Conservation (phyloP, 768 basidiomycete species). For the Russula emetica region DNA sequence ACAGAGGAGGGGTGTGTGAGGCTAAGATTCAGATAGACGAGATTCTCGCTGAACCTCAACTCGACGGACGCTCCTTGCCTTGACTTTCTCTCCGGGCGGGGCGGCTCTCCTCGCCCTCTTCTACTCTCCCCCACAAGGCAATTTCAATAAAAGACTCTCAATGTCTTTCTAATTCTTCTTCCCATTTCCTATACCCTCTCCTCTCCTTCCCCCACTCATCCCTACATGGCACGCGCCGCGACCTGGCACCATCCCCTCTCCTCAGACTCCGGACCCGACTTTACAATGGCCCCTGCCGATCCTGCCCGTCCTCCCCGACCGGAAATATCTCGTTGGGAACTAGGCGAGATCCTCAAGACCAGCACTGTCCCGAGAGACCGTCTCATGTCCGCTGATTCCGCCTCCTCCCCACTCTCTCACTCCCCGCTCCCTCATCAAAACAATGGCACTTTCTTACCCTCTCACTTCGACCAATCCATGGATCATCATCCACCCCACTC, state of each 20-base stretch:
- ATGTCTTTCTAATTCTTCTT: conserved; percentile 20
- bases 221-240: conserved; percentile 24
- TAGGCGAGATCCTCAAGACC: conserved; percentile 45
- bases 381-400: conserved; percentile 44
- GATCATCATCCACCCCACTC: conserved; percentile 38
- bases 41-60: not conserved
- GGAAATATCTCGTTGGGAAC: conserved; percentile 40
- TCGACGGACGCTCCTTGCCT: not conserved
- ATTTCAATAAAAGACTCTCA: conserved; percentile 30
- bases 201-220: not conserved
- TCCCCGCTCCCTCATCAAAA: conserved; percentile 41
- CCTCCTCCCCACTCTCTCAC: conserved; percentile 39
- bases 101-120: conserved; percentile 8
- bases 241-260: conserved; percentile 23
- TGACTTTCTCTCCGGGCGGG: conserved; percentile 8
- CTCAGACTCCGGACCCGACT: conserved; percentile 30
- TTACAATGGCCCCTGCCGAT: conserved; percentile 26
- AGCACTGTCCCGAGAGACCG: conserved; percentile 38
- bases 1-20: not conserved
- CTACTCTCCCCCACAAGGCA: conserved; percentile 4
- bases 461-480: conserved; percentile 36
- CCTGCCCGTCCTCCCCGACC: conserved; percentile 38
- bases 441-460: conserved; percentile 47
- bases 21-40: too few relatives aligned
- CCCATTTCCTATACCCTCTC: conserved; percentile 16